Percentiles rank a stretch among this genome's conserved stretches.
Conservation (phyloP, 257 asterid species). For the Leonotis leonurus region DNA sequence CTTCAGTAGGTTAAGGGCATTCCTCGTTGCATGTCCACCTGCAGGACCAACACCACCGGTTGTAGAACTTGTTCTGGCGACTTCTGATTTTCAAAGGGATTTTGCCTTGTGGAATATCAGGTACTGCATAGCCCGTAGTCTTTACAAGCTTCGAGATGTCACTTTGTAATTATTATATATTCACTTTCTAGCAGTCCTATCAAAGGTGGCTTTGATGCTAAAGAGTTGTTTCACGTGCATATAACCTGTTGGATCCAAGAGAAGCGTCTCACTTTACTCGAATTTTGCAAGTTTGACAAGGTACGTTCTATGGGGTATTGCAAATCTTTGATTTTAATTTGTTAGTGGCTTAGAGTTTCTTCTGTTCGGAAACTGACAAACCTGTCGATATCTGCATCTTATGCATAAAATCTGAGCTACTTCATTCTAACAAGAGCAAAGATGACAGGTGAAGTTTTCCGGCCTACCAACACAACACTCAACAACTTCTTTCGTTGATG, state of each 20-base stretch:
- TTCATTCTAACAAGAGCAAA: slow-evolving; percentile 6
- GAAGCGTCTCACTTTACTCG: slow-evolving; percentile 74
- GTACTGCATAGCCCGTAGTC: slow-evolving; percentile 24
- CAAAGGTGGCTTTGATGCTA: slow-evolving; percentile 89
- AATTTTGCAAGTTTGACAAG: slow-evolving; percentile 80
- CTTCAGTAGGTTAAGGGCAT: slow-evolving; percentile 57
- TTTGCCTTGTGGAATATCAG: slow-evolving; percentile 70
- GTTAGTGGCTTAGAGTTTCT: background rate
- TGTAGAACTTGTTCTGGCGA: slow-evolving; percentile 65
- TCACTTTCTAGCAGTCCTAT: slow-evolving; percentile 47
- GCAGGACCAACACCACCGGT: slow-evolving; percentile 66
- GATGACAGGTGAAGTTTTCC: slow-evolving; percentile 54
- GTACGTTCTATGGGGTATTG: slow-evolving; percentile 22
- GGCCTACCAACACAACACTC: slow-evolving; percentile 39
- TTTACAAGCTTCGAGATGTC: background rate
- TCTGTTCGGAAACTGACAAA: background rate
- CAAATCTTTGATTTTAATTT: background rate
- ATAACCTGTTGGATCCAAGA: slow-evolving; percentile 85
- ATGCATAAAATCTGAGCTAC: background rate
- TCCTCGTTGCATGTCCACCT: slow-evolving; percentile 85
- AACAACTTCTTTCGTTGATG: slow-evolving; percentile 66
- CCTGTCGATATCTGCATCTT: background rate
- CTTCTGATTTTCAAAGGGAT: slow-evolving; percentile 91
- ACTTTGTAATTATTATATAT: background rate
- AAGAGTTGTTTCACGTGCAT: slow-evolving; percentile 71